Base-by-base conservation (phyloP, 116 monocot species). In the Zostera marina region DNA sequence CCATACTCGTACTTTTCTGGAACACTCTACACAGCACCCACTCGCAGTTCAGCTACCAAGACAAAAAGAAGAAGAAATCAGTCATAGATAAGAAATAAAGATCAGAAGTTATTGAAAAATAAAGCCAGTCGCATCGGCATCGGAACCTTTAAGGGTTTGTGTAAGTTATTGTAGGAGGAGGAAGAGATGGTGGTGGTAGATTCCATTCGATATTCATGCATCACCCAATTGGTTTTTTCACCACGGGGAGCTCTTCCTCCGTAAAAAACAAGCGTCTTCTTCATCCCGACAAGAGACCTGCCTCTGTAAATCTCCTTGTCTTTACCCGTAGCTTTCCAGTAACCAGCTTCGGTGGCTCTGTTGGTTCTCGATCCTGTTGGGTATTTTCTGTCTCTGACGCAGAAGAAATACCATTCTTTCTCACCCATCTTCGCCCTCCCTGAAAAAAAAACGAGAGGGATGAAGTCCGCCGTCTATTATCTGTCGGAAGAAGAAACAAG, bases 21-120 rank as follows among this genome's bases (percentile, higher is more conserved):
- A 82, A 75, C 54, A 82, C 72, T 52, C 66, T 75, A 16, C 75
- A 75, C 2, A 82, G 65, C 59, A 78, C 78, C 78, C 82, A 82
- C 46, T 69, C 75, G 25, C 66, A 75, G 78, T 82, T 21, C 49
- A 12, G 3, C 20, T 48, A 1, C 49, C 49, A 51, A 51, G 20
- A 16, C 49, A 3, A 2, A 2, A 3, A 45, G 5, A 45, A 45
- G 5, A 1, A 44, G 1, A 14, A 44, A 44, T 9, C 44, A 38
- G 52, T 22, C 17, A 16, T 5, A 0, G 21, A 52, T 4, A 52
- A 9, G 21, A 20, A 16, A 52, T 22, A 38, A 53, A 25, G 22
- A 49, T 51, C 16, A 8, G 54, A 51, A 53, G 13, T 20, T 38
- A 15, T 12, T 6, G 43, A 17, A 6, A 5, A 46, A 1, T 0